A percentile compares a stretch with the other conserved stretches of the same genome.
These are phyloP conservation scores for Podaxis sp. DNA, from an alignment of 768 basidiomycete genomes.

Conservation along the genomic window DNA sequence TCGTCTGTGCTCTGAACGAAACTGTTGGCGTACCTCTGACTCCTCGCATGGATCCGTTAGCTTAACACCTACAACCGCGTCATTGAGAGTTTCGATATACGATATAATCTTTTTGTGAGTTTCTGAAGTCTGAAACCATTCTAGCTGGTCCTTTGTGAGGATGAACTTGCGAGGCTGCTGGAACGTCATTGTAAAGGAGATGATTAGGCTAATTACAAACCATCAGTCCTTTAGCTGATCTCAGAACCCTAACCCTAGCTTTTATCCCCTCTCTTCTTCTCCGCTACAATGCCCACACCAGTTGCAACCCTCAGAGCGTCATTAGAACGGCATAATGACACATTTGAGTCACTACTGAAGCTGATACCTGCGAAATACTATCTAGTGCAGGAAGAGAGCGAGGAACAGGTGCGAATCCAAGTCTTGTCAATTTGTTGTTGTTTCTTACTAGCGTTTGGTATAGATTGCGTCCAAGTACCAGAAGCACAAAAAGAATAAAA, in stretches of 20 bases:
- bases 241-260: conserved; percentile 12
- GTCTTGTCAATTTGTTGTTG: background rate
- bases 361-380: conserved; percentile 93
- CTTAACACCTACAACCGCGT: conserved; percentile 71
- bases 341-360: conserved; percentile 78
- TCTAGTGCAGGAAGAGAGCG: conserved; percentile 61
- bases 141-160: conserved; percentile 72
- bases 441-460: background rate
- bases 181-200: conserved; percentile 32
- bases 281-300: conserved; percentile 47
- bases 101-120: conserved; percentile 66
- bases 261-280: background rate
- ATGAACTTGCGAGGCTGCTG: conserved; percentile 67
- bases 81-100: conserved; percentile 77
- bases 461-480: conserved; percentile 69
- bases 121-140: conserved; percentile 73
- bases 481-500: conserved; percentile 85
- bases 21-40: conserved; percentile 52
- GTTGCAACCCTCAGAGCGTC: conserved; percentile 50
- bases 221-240: background rate
- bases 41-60: conserved; percentile 59
- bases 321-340: conserved; percentile 80
- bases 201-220: background rate
- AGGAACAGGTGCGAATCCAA: conserved; percentile 55
- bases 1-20: background rate